phyloP scores from a whole-genome alignment of 106 monocot genomes.

The Chionographis japonica region DNA sequence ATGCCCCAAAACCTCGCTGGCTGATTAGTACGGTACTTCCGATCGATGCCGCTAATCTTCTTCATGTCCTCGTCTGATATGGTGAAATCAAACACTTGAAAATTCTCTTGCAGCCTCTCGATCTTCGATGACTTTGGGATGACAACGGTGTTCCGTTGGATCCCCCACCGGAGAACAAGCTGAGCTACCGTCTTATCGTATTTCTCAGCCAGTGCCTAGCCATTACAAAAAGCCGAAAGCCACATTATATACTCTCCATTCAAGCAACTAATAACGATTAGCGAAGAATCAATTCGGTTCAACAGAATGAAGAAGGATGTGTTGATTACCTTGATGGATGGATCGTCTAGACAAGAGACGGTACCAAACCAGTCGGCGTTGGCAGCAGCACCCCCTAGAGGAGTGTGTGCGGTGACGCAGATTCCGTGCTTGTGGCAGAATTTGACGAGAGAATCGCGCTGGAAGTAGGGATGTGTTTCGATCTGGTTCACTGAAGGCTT shows the following conservation, averaged over 20 bases:
- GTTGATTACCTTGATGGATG: constrained; percentile 53
- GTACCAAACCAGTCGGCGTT: constrained; percentile 86
- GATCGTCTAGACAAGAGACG: constrained; percentile 82
- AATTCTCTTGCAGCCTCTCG: constrained; percentile 77
- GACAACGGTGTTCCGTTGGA: constrained; percentile 77
- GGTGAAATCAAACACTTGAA: constrained; percentile 68
- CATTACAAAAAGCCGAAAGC: constrained; percentile 1
- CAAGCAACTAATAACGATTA: not conserved
- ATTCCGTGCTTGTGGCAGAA: constrained; percentile 94
- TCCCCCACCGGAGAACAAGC: constrained; percentile 76
- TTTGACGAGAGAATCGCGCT: constrained; percentile 91
- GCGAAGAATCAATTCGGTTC: not conserved
- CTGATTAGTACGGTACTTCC: constrained; percentile 84
- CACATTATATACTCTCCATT: not conserved
- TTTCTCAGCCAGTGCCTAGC: constrained; percentile 72
- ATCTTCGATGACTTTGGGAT: constrained; percentile 83
- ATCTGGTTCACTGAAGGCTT: constrained; percentile 96
- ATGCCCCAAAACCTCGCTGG: constrained; percentile 92
- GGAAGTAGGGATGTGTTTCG: constrained; percentile 94
- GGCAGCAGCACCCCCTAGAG: constrained; percentile 79
- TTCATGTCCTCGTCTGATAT: constrained; percentile 88
- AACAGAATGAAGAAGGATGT: not conserved
- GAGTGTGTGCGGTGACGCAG: constrained; percentile 92
- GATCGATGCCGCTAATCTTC: constrained; percentile 58
- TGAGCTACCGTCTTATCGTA: constrained; percentile 79